Conservation (phyloP, 2,329 filamentous ascomycete genomes). For the Colletotrichum zoysiae region DNA sequence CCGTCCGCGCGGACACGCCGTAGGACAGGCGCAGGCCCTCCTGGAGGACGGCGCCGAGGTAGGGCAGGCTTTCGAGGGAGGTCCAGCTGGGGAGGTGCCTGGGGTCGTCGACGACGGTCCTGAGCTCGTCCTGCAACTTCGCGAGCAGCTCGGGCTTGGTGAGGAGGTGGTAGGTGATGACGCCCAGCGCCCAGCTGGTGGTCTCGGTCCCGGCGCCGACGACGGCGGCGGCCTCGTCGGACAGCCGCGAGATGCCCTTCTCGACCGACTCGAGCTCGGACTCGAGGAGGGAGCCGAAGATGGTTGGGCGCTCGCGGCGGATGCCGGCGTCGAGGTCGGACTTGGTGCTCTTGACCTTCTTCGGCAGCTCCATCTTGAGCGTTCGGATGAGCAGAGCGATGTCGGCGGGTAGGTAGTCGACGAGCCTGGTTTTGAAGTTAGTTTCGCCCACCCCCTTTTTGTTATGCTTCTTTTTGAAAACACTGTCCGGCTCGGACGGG, state of each 20-base stretch:
- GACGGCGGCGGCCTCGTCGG: conserved; percentile 40
- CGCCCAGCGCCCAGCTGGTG: conserved; percentile 48
- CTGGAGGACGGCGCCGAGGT: conserved; percentile 53
- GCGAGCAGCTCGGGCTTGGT: conserved; percentile 49
- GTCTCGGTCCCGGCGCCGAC: conserved; percentile 44
- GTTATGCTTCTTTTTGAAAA: too few relatives aligned
- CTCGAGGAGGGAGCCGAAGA: conserved; percentile 41
- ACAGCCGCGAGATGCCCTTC: conserved; percentile 33
- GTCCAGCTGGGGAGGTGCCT: conserved; percentile 47
- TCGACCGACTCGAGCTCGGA: conserved; percentile 37
- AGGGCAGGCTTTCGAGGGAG: conserved; percentile 52
- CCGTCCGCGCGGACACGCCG: conserved; percentile 46
- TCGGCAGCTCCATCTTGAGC: conserved; percentile 39
- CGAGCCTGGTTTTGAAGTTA: conserved; percentile 21
- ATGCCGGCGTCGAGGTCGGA: conserved; percentile 41
- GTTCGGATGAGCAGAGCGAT: conserved; percentile 41
- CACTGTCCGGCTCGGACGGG: background rate
- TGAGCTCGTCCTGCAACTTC: conserved; percentile 49
- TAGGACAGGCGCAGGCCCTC: conserved; percentile 54
- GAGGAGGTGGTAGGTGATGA: conserved; percentile 54
- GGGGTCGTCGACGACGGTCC: conserved; percentile 46
- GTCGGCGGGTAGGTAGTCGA: conserved; percentile 39
- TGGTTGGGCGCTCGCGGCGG: conserved; percentile 40
- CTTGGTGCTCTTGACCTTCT: conserved; percentile 40
- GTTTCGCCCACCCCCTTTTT: background rate